phyloP scores from a whole-genome alignment of 345 rosid species.

The Firmiana major region DNA sequence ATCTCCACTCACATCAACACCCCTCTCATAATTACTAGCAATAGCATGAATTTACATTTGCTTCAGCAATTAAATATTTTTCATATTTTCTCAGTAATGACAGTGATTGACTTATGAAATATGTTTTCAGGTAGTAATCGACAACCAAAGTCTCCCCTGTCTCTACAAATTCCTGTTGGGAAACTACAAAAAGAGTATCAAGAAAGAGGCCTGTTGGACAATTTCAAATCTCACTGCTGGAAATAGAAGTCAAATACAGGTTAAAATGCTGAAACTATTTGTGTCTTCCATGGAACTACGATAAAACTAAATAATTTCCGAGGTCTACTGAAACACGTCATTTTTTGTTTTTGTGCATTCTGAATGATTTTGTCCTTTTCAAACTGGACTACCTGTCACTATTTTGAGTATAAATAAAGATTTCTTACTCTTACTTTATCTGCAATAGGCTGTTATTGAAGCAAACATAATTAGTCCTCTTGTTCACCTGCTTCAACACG shows the following conservation, averaged over 20 bases:
- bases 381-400: no score
- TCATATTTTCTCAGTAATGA: neutral
- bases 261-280: neutral
- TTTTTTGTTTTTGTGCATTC: no score
- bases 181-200: slow-evolving; percentile 63
- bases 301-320: neutral
- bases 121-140: slow-evolving; percentile 45
- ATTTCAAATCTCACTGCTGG: slow-evolving; percentile 89
- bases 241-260: slow-evolving; percentile 66
- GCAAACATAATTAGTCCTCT: slow-evolving; percentile 54
- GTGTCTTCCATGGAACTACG: neutral
- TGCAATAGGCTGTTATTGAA: slow-evolving; percentile 58
- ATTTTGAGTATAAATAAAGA: no score
- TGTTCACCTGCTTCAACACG: slow-evolving; percentile 48
- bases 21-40: no score
- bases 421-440: no score
- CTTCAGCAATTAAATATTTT: neutral
- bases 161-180: slow-evolving; percentile 45
- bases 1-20: no score
- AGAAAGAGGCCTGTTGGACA: slow-evolving; percentile 88
- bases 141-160: slow-evolving; percentile 54
- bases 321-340: neutral
- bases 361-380: neutral
- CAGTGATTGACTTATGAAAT: slow-evolving; percentile 9
- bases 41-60: no score